Conservation (phyloP, 2,329 filamentous ascomycete genomes). For the Esteya vermicola region DNA sequence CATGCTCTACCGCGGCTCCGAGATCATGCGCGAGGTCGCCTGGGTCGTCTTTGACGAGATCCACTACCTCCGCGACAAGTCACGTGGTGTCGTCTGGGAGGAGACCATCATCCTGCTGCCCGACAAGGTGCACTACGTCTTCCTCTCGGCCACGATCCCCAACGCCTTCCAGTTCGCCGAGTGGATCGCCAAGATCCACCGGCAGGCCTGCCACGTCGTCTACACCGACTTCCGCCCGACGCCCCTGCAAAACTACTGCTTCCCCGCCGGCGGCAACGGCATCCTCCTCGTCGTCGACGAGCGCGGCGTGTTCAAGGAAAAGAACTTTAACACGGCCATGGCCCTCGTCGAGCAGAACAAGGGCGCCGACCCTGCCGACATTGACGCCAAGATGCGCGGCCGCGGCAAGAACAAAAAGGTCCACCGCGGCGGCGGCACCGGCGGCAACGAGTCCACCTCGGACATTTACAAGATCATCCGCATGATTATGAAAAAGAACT, state of each 20-base stretch:
- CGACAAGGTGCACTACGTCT: constrained; percentile 98
- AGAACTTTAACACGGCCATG: constrained; percentile 98
- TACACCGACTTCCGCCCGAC: constrained; percentile 98
- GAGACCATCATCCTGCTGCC: constrained; percentile 96
- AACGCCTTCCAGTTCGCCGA: constrained; percentile 99
- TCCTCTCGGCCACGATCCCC: constrained; percentile 93
- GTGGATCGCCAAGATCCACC: constrained; percentile 97
- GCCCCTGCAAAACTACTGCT: constrained; percentile 94
- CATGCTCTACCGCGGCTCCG: constrained; percentile 94
- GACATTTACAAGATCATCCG: constrained; percentile 97
- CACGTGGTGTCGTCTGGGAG: constrained; percentile 94
- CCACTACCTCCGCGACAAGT: constrained; percentile 93
- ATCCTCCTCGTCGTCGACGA: constrained; percentile 94
- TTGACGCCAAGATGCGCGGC: constrained; percentile 67
- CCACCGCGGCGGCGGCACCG: constrained; percentile 71
- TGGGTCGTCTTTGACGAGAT: constrained; percentile 99
- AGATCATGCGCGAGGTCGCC: constrained; percentile 98
- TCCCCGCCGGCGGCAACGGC: constrained; percentile 80
- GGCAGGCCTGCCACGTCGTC: constrained; percentile 94
- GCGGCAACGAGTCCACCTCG: constrained; percentile 46
- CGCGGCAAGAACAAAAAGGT: constrained; percentile 85
- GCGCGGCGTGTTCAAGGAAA: constrained; percentile 88
- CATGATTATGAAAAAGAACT: constrained; percentile 97
- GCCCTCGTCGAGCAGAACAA: constrained; percentile 74
- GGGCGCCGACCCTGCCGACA: constrained; percentile 68